These are phyloP conservation scores for Ceriops decandra DNA, from an alignment of 345 rosid species.

Conservation along the genomic window DNA sequence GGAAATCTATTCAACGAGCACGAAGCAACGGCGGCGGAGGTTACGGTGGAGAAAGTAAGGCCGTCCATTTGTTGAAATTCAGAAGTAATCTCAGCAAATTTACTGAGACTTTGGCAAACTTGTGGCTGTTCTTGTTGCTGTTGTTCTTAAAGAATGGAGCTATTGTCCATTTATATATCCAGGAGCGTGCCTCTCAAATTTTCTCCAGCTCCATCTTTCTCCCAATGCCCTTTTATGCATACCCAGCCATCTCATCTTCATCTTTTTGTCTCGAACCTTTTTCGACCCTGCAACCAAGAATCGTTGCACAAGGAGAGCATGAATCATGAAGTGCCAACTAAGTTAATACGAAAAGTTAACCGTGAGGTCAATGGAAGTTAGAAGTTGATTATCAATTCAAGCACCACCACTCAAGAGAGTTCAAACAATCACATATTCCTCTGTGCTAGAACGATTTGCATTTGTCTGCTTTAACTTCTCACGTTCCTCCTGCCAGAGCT, in stretches of 20 bases:
- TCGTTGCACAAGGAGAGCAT: neutral
- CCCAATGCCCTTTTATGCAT: conserved; percentile 51
- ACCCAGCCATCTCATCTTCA: conserved; percentile 45
- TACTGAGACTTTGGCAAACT: no score
- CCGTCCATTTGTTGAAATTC: conserved; percentile 47
- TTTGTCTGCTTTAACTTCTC: conserved; percentile 49
- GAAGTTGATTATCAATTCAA: neutral
- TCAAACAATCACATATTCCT: conserved; percentile 24
- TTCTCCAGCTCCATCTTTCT: conserved; percentile 36
- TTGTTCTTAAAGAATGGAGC: no score
- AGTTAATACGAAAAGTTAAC: neutral
- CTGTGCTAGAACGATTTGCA: conserved; percentile 29
- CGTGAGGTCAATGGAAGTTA: neutral
- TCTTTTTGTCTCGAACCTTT: conserved; percentile 54
- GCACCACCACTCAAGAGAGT: neutral
- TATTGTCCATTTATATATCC: conserved; percentile 22
- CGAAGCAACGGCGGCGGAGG: conserved; percentile 22
- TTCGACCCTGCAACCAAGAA: conserved; percentile 42
- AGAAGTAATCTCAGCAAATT: neutral
- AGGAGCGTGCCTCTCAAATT: no score
- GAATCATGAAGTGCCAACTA: neutral
- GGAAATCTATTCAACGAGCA: conserved; percentile 19
- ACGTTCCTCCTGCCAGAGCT: conserved; percentile 65
- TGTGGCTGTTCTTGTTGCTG: no score
- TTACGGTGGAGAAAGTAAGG: conserved; percentile 37